Evolutionary conservation across 805 yeast species (phyloP).

Genomic region (Metschnikowia aberdeeniae): DNA sequence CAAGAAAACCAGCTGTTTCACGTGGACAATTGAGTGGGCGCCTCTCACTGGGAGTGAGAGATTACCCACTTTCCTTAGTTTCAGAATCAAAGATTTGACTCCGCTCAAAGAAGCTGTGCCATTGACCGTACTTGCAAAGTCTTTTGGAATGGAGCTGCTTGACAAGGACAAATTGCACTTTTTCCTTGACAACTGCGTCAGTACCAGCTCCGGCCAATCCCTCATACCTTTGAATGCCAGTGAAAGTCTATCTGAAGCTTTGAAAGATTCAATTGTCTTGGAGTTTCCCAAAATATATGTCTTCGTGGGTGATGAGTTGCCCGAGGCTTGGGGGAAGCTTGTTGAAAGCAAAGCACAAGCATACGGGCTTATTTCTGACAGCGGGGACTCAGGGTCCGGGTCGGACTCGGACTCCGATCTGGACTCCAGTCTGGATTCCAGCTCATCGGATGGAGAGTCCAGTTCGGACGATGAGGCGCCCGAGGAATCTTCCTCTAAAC

Average conservation of each 20-base stretch:
- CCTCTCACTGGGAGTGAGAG: conserved; percentile 30
- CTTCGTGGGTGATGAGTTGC: conserved; percentile 14
- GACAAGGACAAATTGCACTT: conserved; percentile 27
- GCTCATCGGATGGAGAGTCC: conserved; percentile 15
- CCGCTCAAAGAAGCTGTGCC: conserved; percentile 41
- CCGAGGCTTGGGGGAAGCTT: conserved; percentile 21
- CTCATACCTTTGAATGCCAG: conserved; percentile 35
- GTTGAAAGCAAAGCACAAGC: conserved; percentile 22
- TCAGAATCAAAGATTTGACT: conserved; percentile 37
- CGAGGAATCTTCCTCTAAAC: conserved; percentile 31
- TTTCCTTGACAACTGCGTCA: conserved; percentile 32
- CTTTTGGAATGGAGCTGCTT: conserved; percentile 11
- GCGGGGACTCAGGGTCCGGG: conserved; percentile 1
- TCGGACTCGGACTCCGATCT: conserved; percentile 6
- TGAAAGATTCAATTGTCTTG: conserved; percentile 58
- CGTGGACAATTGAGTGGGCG: conserved; percentile 81
- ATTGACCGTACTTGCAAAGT: conserved; percentile 24
- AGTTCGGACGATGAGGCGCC: conserved; percentile 26
- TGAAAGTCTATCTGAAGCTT: conserved; percentile 41
- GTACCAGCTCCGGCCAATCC: conserved; percentile 15
- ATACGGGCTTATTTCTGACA: not conserved
- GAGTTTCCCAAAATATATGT: conserved; percentile 75
- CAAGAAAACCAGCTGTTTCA: conserved; percentile 52
- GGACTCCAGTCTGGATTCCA: conserved; percentile 6
- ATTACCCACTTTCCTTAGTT: conserved; percentile 38